Conservation (phyloP, 305 asterid species). For the Fraxinus platypoda region DNA sequence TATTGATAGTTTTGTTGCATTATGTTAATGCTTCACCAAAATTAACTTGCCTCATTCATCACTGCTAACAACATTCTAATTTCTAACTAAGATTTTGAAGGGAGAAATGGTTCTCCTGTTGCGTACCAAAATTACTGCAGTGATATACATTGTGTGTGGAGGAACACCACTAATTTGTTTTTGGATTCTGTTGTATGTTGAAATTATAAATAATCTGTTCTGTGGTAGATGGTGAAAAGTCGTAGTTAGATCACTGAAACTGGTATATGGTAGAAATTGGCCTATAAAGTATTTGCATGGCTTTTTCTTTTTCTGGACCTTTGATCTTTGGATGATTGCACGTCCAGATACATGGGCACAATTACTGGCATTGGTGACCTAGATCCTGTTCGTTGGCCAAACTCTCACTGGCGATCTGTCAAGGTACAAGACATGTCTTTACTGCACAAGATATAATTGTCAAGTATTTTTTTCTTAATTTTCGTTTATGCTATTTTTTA, state of each 20-base stretch:
- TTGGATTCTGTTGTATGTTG: neutral
- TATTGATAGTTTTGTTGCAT: neutral
- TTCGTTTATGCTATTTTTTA: neutral
- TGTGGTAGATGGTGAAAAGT: neutral
- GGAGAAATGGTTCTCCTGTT: constrained; percentile 1
- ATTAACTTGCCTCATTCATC: neutral
- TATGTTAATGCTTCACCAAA: neutral
- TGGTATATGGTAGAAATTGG: neutral
- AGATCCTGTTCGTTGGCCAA: constrained; percentile 64
- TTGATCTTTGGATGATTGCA: constrained; percentile 17
- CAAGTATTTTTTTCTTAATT: neutral
- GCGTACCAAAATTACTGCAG: neutral
- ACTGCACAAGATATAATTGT: neutral
- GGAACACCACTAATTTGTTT: neutral
- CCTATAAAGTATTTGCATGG: neutral
- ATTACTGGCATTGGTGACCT: constrained; percentile 61
- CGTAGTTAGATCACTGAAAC: neutral
- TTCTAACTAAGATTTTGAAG: neutral
- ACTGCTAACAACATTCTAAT: neutral
- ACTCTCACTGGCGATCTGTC: constrained; percentile 66
- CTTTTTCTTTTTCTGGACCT: neutral
- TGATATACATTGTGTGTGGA: neutral
- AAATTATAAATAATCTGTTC: neutral
- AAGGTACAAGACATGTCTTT: constrained; percentile 38
- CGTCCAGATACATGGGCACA: constrained; percentile 66